A percentile compares a stretch with the other conserved stretches of the same genome.
Evolutionary conservation across 2,329 filamentous ascomycete genomes (phyloP).

Genomic region (Leptographium galeiforme): DNA sequence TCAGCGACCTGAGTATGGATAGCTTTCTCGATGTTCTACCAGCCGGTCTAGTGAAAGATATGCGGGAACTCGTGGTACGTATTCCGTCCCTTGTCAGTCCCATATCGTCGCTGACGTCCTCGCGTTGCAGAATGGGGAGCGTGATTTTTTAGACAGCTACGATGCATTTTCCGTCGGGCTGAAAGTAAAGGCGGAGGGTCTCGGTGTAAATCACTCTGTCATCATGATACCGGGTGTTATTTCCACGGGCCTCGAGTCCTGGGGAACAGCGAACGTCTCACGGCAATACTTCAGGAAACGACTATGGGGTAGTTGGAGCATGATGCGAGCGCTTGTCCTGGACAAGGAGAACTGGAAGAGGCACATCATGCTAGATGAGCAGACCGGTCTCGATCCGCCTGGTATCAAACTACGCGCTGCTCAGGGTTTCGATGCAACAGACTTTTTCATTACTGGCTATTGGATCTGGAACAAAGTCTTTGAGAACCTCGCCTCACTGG

Average conservation of each 20-base stretch:
- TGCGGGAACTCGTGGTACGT: constrained; percentile 68
- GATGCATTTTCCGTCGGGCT: constrained; percentile 88
- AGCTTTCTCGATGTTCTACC: constrained; percentile 78
- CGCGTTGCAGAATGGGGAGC: constrained; percentile 57
- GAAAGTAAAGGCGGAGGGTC: constrained; percentile 67
- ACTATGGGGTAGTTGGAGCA: constrained; percentile 95
- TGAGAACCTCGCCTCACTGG: constrained; percentile 89
- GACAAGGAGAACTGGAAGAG: constrained; percentile 92
- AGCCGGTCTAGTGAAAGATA: constrained; percentile 71
- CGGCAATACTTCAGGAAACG: constrained; percentile 87
- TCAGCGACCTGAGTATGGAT: constrained; percentile 68
- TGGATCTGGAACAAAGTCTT: constrained; percentile 99
- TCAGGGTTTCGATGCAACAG: constrained; percentile 92
- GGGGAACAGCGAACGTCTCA: constrained; percentile 78
- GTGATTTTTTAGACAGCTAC: constrained; percentile 70
- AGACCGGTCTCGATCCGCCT: constrained; percentile 81
- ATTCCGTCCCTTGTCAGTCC: neutral
- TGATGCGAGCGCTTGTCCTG: constrained; percentile 89
- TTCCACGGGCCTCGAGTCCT: constrained; percentile 90
- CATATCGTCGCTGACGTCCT: neutral
- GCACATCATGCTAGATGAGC: constrained; percentile 92
- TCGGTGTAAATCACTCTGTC: constrained; percentile 71
- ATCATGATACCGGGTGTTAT: constrained; percentile 98
- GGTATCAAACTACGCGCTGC: constrained; percentile 82
- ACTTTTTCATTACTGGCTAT: constrained; percentile 85